phyloP scores from a whole-genome alignment of 352 stramenopile species.

The Phytophthora quininea region DNA sequence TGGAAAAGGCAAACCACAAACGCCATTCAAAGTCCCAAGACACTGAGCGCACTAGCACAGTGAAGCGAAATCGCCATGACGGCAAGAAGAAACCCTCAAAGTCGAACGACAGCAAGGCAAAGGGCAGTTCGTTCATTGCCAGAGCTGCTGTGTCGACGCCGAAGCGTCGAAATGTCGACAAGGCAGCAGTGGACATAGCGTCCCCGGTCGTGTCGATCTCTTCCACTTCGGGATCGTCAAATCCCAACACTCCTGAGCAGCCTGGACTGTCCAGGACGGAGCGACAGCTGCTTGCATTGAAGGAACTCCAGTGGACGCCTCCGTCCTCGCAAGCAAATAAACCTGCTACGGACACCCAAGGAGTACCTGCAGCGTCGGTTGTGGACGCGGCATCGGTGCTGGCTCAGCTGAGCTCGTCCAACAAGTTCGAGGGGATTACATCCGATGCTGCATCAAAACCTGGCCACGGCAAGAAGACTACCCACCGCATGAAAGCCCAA shows the following conservation, averaged over 20 bases:
- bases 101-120: constrained; percentile 3
- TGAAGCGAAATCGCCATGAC: constrained; percentile 25
- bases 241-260: constrained; percentile 70
- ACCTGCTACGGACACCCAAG: constrained; percentile 12
- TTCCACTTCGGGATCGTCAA: constrained; percentile 60
- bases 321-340: constrained; percentile 17
- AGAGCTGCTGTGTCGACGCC: constrained; percentile 1
- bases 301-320: constrained; percentile 66
- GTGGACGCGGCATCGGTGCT: constrained; percentile 28
- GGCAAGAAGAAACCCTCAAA: constrained; percentile 24
- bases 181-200: constrained; percentile 35
- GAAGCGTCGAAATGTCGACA: constrained; percentile 6
- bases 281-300: constrained; percentile 45
- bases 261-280: constrained; percentile 38
- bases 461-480: constrained; percentile 23
- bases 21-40: constrained; percentile 28
- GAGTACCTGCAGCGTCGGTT: constrained; percentile 20
- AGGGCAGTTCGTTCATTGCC: constrained; percentile 24
- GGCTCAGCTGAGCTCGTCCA: constrained; percentile 26
- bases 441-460: not conserved
- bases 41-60: constrained; percentile 9
- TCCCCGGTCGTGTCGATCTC: constrained; percentile 80
- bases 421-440: constrained; percentile 15
- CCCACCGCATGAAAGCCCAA: constrained; percentile 37
- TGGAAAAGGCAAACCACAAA: constrained; percentile 22